These are phyloP conservation scores for Gastrodia elata DNA, from an alignment of 106 monocot species.

Conservation along the genomic window DNA sequence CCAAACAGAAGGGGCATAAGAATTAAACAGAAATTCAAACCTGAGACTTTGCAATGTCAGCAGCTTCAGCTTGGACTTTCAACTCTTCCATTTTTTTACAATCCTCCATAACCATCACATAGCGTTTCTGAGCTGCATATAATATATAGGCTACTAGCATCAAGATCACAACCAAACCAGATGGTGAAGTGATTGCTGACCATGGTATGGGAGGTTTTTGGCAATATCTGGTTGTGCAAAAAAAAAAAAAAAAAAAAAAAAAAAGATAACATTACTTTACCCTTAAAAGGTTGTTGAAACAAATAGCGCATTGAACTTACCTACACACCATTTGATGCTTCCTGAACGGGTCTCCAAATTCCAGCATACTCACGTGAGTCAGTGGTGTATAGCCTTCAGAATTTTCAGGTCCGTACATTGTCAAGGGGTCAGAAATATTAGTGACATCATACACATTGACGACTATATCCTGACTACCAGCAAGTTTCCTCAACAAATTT, in stretches of 20 bases:
- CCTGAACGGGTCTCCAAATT: slow-evolving; percentile 94
- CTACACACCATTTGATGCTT: slow-evolving; percentile 90
- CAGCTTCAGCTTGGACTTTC: slow-evolving; percentile 93
- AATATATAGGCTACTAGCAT: slow-evolving; percentile 52
- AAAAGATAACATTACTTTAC: slow-evolving; percentile 1
- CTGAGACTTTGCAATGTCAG: slow-evolving; percentile 98
- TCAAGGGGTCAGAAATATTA: slow-evolving; percentile 66
- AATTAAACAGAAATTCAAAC: slow-evolving; percentile 18
- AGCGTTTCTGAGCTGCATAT: slow-evolving; percentile 59
- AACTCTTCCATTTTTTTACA: slow-evolving; percentile 87
- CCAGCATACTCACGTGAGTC: slow-evolving; percentile 66
- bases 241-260: neutral
- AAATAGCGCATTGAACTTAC: slow-evolving; percentile 17
- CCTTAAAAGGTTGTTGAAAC: neutral
- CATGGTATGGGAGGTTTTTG: slow-evolving; percentile 53
- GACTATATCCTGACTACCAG: slow-evolving; percentile 77
- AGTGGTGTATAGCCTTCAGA: slow-evolving; percentile 42
- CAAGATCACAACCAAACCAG: slow-evolving; percentile 54
- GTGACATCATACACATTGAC: slow-evolving; percentile 97
- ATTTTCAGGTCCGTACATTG: slow-evolving; percentile 83
- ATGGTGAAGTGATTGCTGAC: slow-evolving; percentile 49
- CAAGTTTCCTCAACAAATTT: slow-evolving; percentile 87
- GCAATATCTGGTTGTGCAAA: slow-evolving; percentile 51
- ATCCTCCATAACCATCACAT: slow-evolving; percentile 65
- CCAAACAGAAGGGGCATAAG: neutral